Percentiles rank a stretch among this genome's conserved stretches.
These are phyloP conservation scores for Cladophialophora carrionii DNA, from an alignment of 2,329 filamentous ascomycete species.

Conservation along the genomic window DNA sequence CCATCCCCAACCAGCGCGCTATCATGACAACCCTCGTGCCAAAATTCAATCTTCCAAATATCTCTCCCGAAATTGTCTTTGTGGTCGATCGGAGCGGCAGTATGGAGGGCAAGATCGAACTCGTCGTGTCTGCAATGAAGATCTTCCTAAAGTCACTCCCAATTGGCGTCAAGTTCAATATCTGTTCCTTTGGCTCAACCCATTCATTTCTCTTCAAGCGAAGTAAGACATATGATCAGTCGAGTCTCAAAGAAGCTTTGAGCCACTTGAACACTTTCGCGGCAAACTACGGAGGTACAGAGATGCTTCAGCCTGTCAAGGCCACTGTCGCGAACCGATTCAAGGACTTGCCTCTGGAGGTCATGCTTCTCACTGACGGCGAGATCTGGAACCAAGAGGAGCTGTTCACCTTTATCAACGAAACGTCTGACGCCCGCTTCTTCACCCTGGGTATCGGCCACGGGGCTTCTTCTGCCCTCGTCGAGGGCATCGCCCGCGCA, in stretches of 20 bases:
- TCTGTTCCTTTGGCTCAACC: constrained; percentile 60
- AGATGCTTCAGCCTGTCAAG: constrained; percentile 55
- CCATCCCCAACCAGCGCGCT: constrained; percentile 63
- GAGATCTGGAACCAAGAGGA: constrained; percentile 55
- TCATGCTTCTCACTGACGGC: constrained; percentile 62
- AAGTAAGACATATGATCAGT: constrained; percentile 53
- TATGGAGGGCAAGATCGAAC: constrained; percentile 53
- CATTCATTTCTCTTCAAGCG: constrained; percentile 54
- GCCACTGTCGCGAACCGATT: constrained; percentile 44
- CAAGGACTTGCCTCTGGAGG: constrained; percentile 53
- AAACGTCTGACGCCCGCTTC: constrained; percentile 52
- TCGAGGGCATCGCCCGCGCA: constrained; percentile 62
- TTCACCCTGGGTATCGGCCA: constrained; percentile 62
- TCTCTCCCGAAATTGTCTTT: constrained; percentile 68
- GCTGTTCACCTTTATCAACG: constrained; percentile 55
- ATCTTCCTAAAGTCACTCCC: constrained; percentile 65
- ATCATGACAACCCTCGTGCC: constrained; percentile 73
- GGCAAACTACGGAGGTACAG: constrained; percentile 58
- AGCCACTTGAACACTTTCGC: constrained; percentile 49
- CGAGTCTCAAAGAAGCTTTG: constrained; percentile 51
- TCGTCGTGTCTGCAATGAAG: constrained; percentile 56
- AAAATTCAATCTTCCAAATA: constrained; percentile 64
- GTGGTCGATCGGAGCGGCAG: constrained; percentile 73
- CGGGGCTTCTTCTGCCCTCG: constrained; percentile 59
- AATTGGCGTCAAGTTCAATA: constrained; percentile 59